Base-by-base conservation (phyloP, 2,329 filamentous ascomycete species). In the Fusarium brachygibbosum region DNA sequence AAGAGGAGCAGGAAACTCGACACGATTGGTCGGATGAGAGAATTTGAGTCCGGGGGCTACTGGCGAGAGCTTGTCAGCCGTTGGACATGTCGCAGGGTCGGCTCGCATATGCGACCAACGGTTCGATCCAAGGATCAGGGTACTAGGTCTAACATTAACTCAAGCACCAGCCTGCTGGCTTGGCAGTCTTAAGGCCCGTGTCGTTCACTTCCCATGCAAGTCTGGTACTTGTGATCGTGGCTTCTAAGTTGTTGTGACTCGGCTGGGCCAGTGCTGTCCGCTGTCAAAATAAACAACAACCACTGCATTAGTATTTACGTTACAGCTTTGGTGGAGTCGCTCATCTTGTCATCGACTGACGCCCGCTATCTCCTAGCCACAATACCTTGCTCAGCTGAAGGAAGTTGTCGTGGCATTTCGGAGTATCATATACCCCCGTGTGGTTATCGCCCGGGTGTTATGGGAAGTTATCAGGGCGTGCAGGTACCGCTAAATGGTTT, bases 1-100 rank as follows among this genome's bases (percentile, higher is more conserved):
- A 61, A 10, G 66, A 67, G 29, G 66, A 69, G 23, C 61, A 64
- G 38, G 54, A 54, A 12, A 70, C 32, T 14, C 50, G 19, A 48
- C 40, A 21, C n/a, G 50, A 56, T 25, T 69, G 60, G 65, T 6
- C 23, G 21, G 60, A 69, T 17, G 54, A 56, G n/a, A 54, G 29
- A 29, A 19, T 4, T 42, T 62, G 19, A 46, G 13, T 6, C n/a
- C 17, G 16, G 34, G 40, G 23, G 25, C 25, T 45, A 19, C 42
- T 7, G 23, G n/a, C 13, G 17, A 21, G n/a, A 45, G 12, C 25
- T 14, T 19, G 25, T 17, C 25, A 29, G 12, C 25, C 29, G 46
- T 53, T 25, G 37, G 37, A 10, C 34, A 45, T 53, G 29, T 32
- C 16, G 21, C 28, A 25, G 16, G 49, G 12, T 35, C 29, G 38